These are phyloP conservation scores for Phaeodactylum tricornutum DNA, from an alignment of 108 stramenopile genomes.

Conservation along the genomic window DNA sequence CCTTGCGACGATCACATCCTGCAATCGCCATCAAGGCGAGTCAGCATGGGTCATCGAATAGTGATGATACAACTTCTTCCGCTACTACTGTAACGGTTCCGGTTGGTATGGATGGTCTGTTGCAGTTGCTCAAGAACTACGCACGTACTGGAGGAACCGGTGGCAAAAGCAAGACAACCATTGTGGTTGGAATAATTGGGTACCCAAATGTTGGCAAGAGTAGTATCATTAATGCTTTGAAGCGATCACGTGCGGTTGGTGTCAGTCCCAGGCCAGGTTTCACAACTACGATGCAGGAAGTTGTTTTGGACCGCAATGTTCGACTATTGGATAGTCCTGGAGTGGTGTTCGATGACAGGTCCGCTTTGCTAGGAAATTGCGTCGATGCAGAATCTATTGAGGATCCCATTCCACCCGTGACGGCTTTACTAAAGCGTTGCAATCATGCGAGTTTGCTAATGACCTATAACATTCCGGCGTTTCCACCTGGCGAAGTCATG, in stretches of 20 bases:
- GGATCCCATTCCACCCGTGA: slow-evolving; percentile 89
- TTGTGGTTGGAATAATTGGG: slow-evolving; percentile 83
- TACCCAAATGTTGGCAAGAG: slow-evolving; percentile 60
- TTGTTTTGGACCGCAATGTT: slow-evolving; percentile 91
- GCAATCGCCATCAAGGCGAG: slow-evolving; percentile 95
- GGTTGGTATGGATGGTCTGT: slow-evolving; percentile 90
- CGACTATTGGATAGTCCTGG: slow-evolving; percentile 97
- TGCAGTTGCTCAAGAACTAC: slow-evolving; percentile 98
- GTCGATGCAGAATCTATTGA: slow-evolving; percentile 89
- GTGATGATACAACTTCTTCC: slow-evolving; percentile 19
- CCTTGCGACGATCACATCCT: slow-evolving; percentile 71
- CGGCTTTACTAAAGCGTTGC: slow-evolving; percentile 78
- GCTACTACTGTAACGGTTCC: slow-evolving; percentile 49
- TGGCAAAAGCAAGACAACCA: slow-evolving; percentile 73
- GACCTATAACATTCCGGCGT: slow-evolving; percentile 91
- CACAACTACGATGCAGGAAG: slow-evolving; percentile 94
- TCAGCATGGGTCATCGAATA: slow-evolving; percentile 27
- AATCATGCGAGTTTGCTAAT: slow-evolving; percentile 82
- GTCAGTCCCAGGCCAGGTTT: slow-evolving; percentile 94
- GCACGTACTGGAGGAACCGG: slow-evolving; percentile 61
- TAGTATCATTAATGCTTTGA: slow-evolving; percentile 92
- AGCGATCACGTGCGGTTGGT: slow-evolving; percentile 85
- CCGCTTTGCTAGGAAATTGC: slow-evolving; percentile 75
- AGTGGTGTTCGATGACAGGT: slow-evolving; percentile 87
- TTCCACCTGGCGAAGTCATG: slow-evolving; percentile 69